Evolutionary conservation across 768 basidiomycete genomes (phyloP), one percentile per base, ranked within the genome.

Genomic region (Phallus indusiatus): DNA sequence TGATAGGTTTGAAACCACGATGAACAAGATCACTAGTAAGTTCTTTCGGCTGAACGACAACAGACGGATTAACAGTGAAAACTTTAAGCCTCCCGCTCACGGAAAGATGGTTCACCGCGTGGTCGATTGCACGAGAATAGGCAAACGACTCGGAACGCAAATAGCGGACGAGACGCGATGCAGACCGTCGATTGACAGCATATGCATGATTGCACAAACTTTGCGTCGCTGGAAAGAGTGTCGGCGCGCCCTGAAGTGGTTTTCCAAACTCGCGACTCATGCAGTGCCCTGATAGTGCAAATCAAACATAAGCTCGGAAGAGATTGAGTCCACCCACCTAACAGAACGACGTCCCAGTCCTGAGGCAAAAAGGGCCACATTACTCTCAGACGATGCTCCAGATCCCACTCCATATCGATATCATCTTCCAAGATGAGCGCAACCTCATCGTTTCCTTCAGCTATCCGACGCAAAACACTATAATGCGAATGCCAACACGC

Each of bases 51-150:
- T 90, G 89, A 1, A 84, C 75, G 16, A 84, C 73, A 17, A 90
- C 68, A 61, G 83, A 85, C 0, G 86, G 86, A 0, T 87, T 82
- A 17, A 89, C 67, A 0, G 84, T 86, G 64, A 78, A 90, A 47
- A 79, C 75, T 55, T 75, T 78, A 48, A 90, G 63, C 48, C 81
- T 73, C 8, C 76, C 75, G 57, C 74, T 81, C 63, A 75, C 69
- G 11, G 88, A 71, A 14, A 90, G 76, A 85, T 85, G 87, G 5
- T 81, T 75, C 17, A 84, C 71, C 1, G 86, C 88, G 62, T 87
- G 85, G 65, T 90, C 89, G 55, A 90, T 77, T 0, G 87, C 83
- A 8, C 88, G 81, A 16, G 86, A 88, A 64, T 87, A 89, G 0
- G 88, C 86, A 65, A 90, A 90, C 0, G 77, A 78, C 1, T 84